Conservation (phyloP, 495 filamentous ascomycete genomes). For the Aspergillus avenaceus region DNA sequence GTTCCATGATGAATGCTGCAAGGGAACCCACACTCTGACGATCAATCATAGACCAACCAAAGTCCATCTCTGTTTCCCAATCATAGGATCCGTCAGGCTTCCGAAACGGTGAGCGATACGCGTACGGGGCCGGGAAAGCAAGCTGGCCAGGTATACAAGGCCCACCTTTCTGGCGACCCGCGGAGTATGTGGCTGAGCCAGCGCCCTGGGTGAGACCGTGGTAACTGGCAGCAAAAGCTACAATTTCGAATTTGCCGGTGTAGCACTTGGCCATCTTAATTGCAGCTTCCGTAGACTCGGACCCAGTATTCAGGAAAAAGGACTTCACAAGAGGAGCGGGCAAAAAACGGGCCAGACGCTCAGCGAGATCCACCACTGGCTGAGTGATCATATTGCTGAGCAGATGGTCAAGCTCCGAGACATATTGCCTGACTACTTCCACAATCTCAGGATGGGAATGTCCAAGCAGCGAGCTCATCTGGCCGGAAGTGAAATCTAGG, state of each 20-base stretch:
- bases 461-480: conserved; percentile 54
- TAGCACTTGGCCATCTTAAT: conserved; percentile 54
- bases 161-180: conserved; percentile 38
- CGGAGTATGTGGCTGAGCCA: conserved; percentile 41
- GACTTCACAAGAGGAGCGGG: conserved; percentile 47
- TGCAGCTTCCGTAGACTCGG: conserved; percentile 52
- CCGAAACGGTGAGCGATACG: conserved; percentile 49
- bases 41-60: conserved; percentile 50
- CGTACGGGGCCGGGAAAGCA: conserved; percentile 49
- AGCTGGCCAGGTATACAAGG: conserved; percentile 34
- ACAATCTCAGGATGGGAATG: conserved; percentile 56
- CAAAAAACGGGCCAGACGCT: conserved; percentile 39
- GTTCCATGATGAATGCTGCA: conserved; percentile 52
- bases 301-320: conserved; percentile 51
- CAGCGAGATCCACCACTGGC: conserved; percentile 45
- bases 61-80: conserved; percentile 54
- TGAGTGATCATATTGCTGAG: conserved; percentile 51
- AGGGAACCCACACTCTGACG: conserved; percentile 49
- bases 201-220: conserved; percentile 49
- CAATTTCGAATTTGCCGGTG: conserved; percentile 55
- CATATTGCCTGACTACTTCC: conserved; percentile 37
- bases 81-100: conserved; percentile 49
- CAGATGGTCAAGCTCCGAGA: conserved; percentile 48
- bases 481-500: conserved; percentile 53
- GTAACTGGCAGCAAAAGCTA: conserved; percentile 49